Percentiles rank a stretch among this genome's conserved stretches.
Evolutionary conservation across 495 filamentous ascomycete species (phyloP).

Genomic region (Aspergillus saccharolyticus): DNA sequence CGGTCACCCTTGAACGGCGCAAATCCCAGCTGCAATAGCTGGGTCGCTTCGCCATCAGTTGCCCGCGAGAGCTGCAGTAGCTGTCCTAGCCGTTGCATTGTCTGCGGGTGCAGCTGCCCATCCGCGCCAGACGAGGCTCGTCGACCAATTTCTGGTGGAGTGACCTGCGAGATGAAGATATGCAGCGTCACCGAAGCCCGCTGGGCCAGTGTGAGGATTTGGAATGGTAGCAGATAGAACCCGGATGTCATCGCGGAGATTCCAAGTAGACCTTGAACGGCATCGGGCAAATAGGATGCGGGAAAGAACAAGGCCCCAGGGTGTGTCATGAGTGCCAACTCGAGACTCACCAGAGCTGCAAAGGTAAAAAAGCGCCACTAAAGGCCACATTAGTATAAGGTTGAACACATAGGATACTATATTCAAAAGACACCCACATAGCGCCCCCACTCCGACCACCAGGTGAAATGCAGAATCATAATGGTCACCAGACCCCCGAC

Average conservation of each 20-base stretch:
- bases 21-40: slow-evolving; percentile 71
- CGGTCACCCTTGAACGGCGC: slow-evolving; percentile 75
- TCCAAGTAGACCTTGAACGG: slow-evolving; percentile 54
- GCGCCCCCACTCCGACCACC: slow-evolving; percentile 77
- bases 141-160: slow-evolving; percentile 31
- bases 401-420: not conserved
- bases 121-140: slow-evolving; percentile 22
- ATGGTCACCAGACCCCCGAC: slow-evolving; percentile 54
- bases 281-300: slow-evolving; percentile 25
- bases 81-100: slow-evolving; percentile 38
- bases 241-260: slow-evolving; percentile 49
- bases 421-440: slow-evolving; percentile 40
- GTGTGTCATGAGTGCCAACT: slow-evolving; percentile 67
- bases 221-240: slow-evolving; percentile 78
- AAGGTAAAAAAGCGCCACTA: slow-evolving; percentile 85
- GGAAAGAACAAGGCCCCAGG: slow-evolving; percentile 42
- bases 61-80: slow-evolving; percentile 44
- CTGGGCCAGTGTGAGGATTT: slow-evolving; percentile 71
- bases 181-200: slow-evolving; percentile 75
- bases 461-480: slow-evolving; percentile 64
- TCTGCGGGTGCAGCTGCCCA: slow-evolving; percentile 28
- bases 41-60: slow-evolving; percentile 60
- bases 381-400: slow-evolving; percentile 3
- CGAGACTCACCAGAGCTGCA: slow-evolving; percentile 61
- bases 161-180: slow-evolving; percentile 83